phyloP scores from a whole-genome alignment of 2,329 filamentous ascomycete genomes.

The Epichloe bromicola region DNA sequence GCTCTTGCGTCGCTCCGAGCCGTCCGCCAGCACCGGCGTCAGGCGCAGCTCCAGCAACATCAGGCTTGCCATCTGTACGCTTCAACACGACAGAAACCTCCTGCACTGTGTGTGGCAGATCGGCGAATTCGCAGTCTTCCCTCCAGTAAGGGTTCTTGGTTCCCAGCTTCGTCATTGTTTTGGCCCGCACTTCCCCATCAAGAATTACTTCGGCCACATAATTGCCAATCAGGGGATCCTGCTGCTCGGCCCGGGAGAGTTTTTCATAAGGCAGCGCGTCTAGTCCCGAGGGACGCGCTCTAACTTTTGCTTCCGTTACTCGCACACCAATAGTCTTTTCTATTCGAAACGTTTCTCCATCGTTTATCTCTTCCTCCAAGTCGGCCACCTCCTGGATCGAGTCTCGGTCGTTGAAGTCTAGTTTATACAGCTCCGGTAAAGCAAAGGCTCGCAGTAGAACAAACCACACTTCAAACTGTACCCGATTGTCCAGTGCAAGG shows the following conservation, averaged over 20 bases:
- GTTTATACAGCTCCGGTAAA: slow-evolving; percentile 76
- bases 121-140: slow-evolving; percentile 65
- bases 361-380: slow-evolving; percentile 23
- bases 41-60: slow-evolving; percentile 27
- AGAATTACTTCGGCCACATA: slow-evolving; percentile 70
- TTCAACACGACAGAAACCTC: slow-evolving; percentile 62
- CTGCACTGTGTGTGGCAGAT: slow-evolving; percentile 57
- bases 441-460: slow-evolving; percentile 84
- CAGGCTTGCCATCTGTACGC: slow-evolving; percentile 38
- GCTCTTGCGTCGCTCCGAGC: slow-evolving; percentile 24
- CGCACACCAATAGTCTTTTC: slow-evolving; percentile 47
- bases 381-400: slow-evolving; percentile 29
- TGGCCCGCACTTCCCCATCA: slow-evolving; percentile 65
- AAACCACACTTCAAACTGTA: slow-evolving; percentile 96
- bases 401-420: slow-evolving; percentile 31
- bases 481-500: slow-evolving; percentile 70
- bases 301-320: slow-evolving; percentile 50
- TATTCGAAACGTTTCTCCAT: slow-evolving; percentile 43
- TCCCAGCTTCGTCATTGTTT: slow-evolving; percentile 58
- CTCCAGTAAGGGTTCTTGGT: slow-evolving; percentile 71
- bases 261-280: slow-evolving; percentile 13
- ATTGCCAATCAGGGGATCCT: slow-evolving; percentile 45
- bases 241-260: slow-evolving; percentile 11
- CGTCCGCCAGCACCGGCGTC: not conserved
- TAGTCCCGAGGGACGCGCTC: slow-evolving; percentile 18